Conservation (phyloP, 148 eudicot genomes). For the Limonium bicolor region DNA sequence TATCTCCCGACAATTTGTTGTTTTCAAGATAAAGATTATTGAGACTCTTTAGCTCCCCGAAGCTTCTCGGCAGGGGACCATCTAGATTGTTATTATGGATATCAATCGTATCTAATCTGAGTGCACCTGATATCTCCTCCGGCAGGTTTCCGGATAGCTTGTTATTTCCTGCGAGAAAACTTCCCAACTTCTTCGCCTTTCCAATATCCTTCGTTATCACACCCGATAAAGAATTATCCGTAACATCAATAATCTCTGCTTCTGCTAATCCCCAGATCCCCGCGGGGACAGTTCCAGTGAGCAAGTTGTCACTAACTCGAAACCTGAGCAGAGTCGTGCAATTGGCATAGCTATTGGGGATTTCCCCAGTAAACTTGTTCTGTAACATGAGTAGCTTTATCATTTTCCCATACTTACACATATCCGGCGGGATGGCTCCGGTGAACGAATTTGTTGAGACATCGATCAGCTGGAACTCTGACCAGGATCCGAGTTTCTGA, state of each 20-base stretch:
- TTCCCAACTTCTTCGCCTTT: slow-evolving; percentile 32
- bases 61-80: slow-evolving; percentile 33
- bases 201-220: slow-evolving; percentile 32
- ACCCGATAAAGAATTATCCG: slow-evolving; percentile 46
- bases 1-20: slow-evolving; percentile 45
- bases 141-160: slow-evolving; percentile 52
- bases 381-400: slow-evolving; percentile 39
- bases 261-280: slow-evolving; percentile 79
- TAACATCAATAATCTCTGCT: slow-evolving; percentile 41
- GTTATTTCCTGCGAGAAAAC: slow-evolving; percentile 27
- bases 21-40: slow-evolving; percentile 33
- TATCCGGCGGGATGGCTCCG: slow-evolving; percentile 71
- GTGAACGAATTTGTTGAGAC: slow-evolving; percentile 57
- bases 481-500: slow-evolving; percentile 54
- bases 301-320: slow-evolving; percentile 61
- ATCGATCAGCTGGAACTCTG: slow-evolving; percentile 64
- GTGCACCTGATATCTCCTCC: slow-evolving; percentile 31
- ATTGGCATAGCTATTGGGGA: slow-evolving; percentile 45
- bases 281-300: slow-evolving; percentile 56
- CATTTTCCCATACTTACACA: slow-evolving; percentile 73
- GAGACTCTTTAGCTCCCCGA: slow-evolving; percentile 36
- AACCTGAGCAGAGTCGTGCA: slow-evolving; percentile 56
- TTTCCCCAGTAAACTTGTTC: slow-evolving; percentile 55
- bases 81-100: slow-evolving; percentile 32
- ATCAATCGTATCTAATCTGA: slow-evolving; percentile 25